These are phyloP conservation scores for Rheum nobile DNA, from an alignment of 148 eudicot species.

Conservation along the genomic window DNA sequence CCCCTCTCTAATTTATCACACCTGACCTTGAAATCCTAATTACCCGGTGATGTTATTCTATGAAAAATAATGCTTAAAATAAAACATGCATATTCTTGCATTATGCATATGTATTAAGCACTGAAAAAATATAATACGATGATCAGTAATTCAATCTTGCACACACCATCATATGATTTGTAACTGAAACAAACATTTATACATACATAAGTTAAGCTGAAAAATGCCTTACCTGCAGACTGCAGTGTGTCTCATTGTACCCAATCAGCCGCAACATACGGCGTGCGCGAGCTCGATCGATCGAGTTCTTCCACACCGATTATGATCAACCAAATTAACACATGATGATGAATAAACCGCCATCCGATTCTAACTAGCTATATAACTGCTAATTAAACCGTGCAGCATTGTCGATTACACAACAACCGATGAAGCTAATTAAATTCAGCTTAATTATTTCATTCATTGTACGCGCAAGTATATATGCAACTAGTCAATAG, in stretches of 20 bases:
- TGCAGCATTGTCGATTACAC: neutral
- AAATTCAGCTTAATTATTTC: neutral
- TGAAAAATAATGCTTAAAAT: neutral
- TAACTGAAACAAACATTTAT: neutral
- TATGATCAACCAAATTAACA: too few relatives aligned
- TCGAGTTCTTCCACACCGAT: neutral
- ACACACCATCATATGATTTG: neutral
- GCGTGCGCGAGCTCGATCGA: neutral
- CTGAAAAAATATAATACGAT: neutral
- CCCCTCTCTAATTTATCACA: too few relatives aligned
- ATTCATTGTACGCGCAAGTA: neutral
- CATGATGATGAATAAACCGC: neutral
- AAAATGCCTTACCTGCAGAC: neutral
- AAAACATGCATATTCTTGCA: neutral
- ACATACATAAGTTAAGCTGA: neutral
- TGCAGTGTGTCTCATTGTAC: neutral
- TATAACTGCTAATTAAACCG: neutral
- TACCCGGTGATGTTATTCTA: neutral
- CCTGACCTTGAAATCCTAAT: too few relatives aligned
- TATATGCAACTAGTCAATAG: neutral
- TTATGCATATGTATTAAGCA: neutral
- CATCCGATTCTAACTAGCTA: neutral
- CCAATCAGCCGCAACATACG: neutral
- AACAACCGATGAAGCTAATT: neutral
- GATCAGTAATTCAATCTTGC: neutral